Base-by-base conservation (phyloP, 352 stramenopile genomes). In the Phytophthora cryptogea region DNA sequence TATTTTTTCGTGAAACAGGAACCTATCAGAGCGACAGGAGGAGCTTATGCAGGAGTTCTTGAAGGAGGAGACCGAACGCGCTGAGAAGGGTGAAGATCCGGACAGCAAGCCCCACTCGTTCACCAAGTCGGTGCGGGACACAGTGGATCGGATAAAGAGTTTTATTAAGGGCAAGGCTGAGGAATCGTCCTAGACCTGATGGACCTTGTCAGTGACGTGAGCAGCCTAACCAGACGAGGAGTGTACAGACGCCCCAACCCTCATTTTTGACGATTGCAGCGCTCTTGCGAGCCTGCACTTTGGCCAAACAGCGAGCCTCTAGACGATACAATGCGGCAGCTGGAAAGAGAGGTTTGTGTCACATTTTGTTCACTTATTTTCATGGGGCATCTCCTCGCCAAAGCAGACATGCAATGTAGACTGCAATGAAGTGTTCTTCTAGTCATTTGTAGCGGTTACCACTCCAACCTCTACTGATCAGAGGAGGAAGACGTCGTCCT, bases 11-110 rank as follows among this genome's bases (percentile, higher is more conserved):
- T 26, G 10, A 5, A 54, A 26, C 42, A 94, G 82, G 48, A 92
- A 89, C 51, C 82, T 99, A 46, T 98, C 90, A 9, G 58, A 72
- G n/a, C 79, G 90, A 50, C 97, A 99, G 80, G 82, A 97, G 68
- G 91, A 99, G 59, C 75, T 99, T 14, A 91, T 99, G 75, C 51
- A 97, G 63, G 92, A 98, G 60, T 99, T 99, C 54, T 71, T 97
- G 46, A 89, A 97, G 55, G 87, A 95, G 65, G 88, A 96, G 65
- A 55, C 90, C 42, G 70, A 83, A 42, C 78, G 84, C 13, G 75
- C 61, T 13, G 76, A 82, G 46, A 86, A 80, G 60, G 85, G 86
- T 50, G 80, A 91, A 44, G 67, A 73, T 11, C 86, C 78, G 30
- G 71, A 83, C 49, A 88, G 79, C 81, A 94, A 94, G 74, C 84